Evolutionary conservation across 106 monocot species (phyloP), one percentile per base, ranked within the genome.

Genomic region (Dactylorhiza incarnata): DNA sequence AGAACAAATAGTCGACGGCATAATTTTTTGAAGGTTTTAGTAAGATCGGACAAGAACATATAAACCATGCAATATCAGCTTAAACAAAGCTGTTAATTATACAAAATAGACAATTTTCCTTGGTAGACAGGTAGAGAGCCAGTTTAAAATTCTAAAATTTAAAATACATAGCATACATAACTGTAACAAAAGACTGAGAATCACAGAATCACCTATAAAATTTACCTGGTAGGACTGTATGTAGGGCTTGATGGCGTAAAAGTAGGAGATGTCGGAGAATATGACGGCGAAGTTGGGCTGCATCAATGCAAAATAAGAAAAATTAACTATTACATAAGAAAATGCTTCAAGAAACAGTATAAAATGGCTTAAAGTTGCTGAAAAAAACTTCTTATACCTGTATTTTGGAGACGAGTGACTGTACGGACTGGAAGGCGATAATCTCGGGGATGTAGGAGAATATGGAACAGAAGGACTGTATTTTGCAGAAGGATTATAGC

Each of bases 201-300:
- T 52, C 45, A 68, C 68, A 61, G 29, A 29, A 73, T 17, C n/a
- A 73, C 48, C 6, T 5, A 14, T 5, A 9, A 20, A 70, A 13
- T 74, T 83, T 76, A 99, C 97, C 97, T 99, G 66, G 89, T 91
- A 12, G 97, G 97, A 68, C 94, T 97, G 76, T 97, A 91, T 7
- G 92, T 85, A 49, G 92, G 92, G 74, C 90, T 93, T 49, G 95
- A 63, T 16, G 89, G 92, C 15, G 90, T 87, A 79, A 83, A 84
- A 12, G 97, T 85, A 20, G 91, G 97, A 14, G 94, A 99, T 52
- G 97, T 91, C 47, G 97, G 94, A 37, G 97, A 99, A 83, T 89
- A 91, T n/a, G 97, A 75, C 24, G 87, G 91, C 23, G 97, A 91
- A 62, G 97, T 94, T 68, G 97, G 91, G 79, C 97, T 99, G 74